These are phyloP conservation scores for Podila verticillata DNA, from an alignment of 192 early-diverging fungal genomes.

Conservation along the genomic window DNA sequence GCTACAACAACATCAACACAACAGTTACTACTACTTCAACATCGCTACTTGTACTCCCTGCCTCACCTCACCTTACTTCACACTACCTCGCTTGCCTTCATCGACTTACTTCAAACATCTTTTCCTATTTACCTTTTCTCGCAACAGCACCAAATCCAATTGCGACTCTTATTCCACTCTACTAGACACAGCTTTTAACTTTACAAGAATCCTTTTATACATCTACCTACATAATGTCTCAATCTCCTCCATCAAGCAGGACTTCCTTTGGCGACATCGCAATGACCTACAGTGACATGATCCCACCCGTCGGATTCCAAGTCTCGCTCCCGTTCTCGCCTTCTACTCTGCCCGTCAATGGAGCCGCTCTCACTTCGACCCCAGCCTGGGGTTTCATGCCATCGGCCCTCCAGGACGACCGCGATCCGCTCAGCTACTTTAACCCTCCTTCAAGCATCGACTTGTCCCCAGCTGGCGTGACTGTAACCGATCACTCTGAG, in stretches of 20 bases:
- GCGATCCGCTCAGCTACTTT: slow-evolving; percentile 1
- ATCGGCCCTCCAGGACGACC: not conserved
- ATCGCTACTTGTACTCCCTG: too few species aligned
- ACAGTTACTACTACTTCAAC: too few species aligned
- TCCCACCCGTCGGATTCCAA: not conserved
- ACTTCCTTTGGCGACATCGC: not conserved
- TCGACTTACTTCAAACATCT: too few species aligned
- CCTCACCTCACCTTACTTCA: too few species aligned
- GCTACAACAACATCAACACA: not conserved
- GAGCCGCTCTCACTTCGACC: not conserved
- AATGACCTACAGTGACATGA: not conserved
- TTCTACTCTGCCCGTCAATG: not conserved
- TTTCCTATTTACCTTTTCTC: too few species aligned
- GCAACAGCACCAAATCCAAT: too few species aligned
- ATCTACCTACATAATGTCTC: not conserved
- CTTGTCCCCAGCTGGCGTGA: not conserved
- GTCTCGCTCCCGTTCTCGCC: not conserved
- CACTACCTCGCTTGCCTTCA: too few species aligned
- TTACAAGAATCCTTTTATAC: too few species aligned
- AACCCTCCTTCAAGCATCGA: not conserved
- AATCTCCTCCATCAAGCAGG: not conserved
- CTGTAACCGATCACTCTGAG: not conserved
- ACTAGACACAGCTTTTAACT: too few species aligned
- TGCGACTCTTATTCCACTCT: too few species aligned
- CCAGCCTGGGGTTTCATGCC: not conserved